A percentile compares a stretch with the other conserved stretches of the same genome.
phyloP scores from a whole-genome alignment of 352 stramenopile genomes.

The Thalassiosira tumida region DNA sequence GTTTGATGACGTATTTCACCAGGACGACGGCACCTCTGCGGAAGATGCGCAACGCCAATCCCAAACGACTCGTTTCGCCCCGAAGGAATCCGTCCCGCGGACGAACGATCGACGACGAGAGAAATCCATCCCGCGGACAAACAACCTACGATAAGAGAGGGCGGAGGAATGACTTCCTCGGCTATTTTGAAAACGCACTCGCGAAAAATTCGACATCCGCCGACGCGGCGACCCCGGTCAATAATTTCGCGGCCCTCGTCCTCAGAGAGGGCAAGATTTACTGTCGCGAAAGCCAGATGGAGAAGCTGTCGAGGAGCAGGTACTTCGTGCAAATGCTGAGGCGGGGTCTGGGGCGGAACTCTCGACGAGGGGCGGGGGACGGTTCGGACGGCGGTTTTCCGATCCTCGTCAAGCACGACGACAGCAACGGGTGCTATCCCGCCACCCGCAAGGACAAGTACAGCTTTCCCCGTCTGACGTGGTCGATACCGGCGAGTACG shows the following conservation, averaged over 20 bases:
- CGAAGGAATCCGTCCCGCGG: no score
- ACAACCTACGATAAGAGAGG: not conserved
- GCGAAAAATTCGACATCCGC: not conserved
- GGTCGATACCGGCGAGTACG: slow-evolving; percentile 70
- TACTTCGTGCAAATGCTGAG: slow-evolving; percentile 78
- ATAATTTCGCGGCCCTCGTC: slow-evolving; percentile 65
- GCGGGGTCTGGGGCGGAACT: slow-evolving; percentile 31
- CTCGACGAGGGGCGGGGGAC: no score
- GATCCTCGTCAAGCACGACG: slow-evolving; percentile 77
- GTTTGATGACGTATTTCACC: not conserved
- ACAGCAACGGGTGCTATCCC: slow-evolving; percentile 76
- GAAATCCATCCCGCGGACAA: not conserved
- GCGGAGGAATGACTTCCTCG: slow-evolving; percentile 10
- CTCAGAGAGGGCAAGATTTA: slow-evolving; percentile 68
- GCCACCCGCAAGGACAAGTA: slow-evolving; percentile 62
- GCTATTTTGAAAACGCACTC: slow-evolving; percentile 32
- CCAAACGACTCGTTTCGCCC: no score
- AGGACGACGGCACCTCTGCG: not conserved
- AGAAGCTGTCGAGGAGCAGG: slow-evolving; percentile 62
- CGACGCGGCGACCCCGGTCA: not conserved
- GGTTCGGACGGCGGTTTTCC: no score
- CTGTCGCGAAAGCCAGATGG: slow-evolving; percentile 68
- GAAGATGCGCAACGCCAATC: not conserved
- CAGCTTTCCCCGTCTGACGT: slow-evolving; percentile 70
- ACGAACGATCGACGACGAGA: not conserved